phyloP scores from a whole-genome alignment of 768 basidiomycete genomes.

The Psilocybe cubensis region DNA sequence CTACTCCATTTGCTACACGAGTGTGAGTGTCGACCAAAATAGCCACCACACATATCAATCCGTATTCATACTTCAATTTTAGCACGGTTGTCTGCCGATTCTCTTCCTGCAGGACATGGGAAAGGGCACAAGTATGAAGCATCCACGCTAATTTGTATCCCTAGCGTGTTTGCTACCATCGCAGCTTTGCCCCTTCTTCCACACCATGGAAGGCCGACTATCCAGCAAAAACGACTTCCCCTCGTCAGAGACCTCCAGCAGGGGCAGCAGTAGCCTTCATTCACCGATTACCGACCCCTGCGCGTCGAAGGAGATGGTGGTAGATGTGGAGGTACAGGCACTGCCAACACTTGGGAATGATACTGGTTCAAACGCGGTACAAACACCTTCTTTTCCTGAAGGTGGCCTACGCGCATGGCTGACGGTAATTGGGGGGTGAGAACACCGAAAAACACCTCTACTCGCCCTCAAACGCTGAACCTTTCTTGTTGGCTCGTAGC shows the following conservation, averaged over 20 bases:
- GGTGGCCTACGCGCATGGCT: conserved; percentile 49
- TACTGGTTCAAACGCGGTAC: background rate
- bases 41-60: background rate
- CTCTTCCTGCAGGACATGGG: conserved; percentile 20
- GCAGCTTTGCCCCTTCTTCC: conserved; percentile 14
- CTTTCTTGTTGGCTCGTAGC: conserved; percentile 26
- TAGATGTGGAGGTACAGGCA: conserved; percentile 13
- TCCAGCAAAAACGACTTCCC: conserved; percentile 10
- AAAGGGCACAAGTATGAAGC: conserved; percentile 13
- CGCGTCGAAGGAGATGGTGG: conserved; percentile 9
- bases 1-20: conserved; percentile 6
- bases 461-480: background rate
- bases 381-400: conserved; percentile 38
- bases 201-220: conserved; percentile 18
- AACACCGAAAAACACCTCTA: background rate
- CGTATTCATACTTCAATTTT: conserved; percentile 11
- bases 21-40: conserved; percentile 7
- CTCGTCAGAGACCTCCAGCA: conserved; percentile 22
- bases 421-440: conserved; percentile 50
- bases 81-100: conserved; percentile 15
- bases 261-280: conserved; percentile 19
- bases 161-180: conserved; percentile 6
- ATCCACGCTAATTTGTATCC: conserved; percentile 12
- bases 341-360: background rate
- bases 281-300: background rate